phyloP scores from a whole-genome alignment of 2,329 filamentous ascomycete genomes.

The Aureobasidium lini region DNA sequence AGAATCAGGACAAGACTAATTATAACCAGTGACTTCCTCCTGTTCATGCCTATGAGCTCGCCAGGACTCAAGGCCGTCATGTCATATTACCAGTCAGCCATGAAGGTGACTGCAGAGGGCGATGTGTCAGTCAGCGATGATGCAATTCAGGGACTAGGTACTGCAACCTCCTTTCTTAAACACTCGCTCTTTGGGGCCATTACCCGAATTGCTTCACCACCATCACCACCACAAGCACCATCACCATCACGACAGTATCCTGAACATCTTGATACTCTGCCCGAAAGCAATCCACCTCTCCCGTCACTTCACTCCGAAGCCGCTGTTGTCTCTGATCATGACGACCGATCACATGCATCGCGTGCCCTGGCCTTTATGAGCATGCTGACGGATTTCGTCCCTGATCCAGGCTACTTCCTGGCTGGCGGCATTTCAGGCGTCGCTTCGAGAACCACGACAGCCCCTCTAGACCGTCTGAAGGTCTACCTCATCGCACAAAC shows the following conservation, averaged over 20 bases:
- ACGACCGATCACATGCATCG: slow-evolving; percentile 7
- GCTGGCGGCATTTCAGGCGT: slow-evolving; percentile 92
- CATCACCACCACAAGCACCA: slow-evolving; percentile 50
- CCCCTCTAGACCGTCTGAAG: slow-evolving; percentile 91
- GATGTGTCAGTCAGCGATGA: slow-evolving; percentile 90
- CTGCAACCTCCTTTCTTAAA: slow-evolving; percentile 53
- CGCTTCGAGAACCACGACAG: slow-evolving; percentile 89
- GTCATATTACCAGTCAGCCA: slow-evolving; percentile 83
- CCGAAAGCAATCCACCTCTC: slow-evolving; percentile 22
- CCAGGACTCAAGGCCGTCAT: slow-evolving; percentile 74
- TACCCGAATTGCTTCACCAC: slow-evolving; percentile 55
- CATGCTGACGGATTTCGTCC: slow-evolving; percentile 54
- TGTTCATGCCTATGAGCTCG: slow-evolving; percentile 69
- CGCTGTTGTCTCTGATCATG: slow-evolving; percentile 5
- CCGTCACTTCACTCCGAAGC: slow-evolving; percentile 10
- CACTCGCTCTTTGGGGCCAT: slow-evolving; percentile 69
- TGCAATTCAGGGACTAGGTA: slow-evolving; percentile 90
- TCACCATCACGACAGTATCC: slow-evolving; percentile 56
- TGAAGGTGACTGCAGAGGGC: slow-evolving; percentile 86
- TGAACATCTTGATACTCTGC: slow-evolving; percentile 44
- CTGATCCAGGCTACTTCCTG: slow-evolving; percentile 93
- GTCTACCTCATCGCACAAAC: slow-evolving; percentile 96
- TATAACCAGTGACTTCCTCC: slow-evolving; percentile 70
- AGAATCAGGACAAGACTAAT: neutral
- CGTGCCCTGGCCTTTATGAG: slow-evolving; percentile 9